phyloP scores from a whole-genome alignment of 352 stramenopile species.

The Phytopythium chamaehyphon region DNA sequence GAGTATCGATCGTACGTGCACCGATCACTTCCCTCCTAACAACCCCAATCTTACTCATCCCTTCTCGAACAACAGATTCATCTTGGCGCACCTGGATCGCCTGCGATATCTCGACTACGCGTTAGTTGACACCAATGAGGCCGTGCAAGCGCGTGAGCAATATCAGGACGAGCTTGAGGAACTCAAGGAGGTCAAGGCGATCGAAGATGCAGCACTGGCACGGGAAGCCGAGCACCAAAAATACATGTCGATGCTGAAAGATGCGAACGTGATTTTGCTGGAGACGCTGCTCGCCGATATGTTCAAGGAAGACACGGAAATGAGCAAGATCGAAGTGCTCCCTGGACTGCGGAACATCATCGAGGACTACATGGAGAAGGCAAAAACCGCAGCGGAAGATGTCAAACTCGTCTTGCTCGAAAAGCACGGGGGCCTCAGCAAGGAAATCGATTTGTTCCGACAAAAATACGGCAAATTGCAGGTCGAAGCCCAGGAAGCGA shows the following conservation, averaged over 20 bases:
- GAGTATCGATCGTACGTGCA: conserved; percentile 84
- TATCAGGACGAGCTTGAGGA: conserved; percentile 89
- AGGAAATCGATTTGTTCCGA: conserved; percentile 58
- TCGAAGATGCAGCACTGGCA: conserved; percentile 71
- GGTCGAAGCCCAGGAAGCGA: conserved; percentile 61
- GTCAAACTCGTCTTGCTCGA: conserved; percentile 79
- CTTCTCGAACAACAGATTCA: conserved; percentile 45
- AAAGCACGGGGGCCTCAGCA: conserved; percentile 49
- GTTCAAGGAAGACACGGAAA: conserved; percentile 91
- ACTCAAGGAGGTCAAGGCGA: conserved; percentile 81
- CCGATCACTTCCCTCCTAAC: too few species aligned
- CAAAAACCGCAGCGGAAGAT: conserved; percentile 76
- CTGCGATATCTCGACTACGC: conserved; percentile 94
- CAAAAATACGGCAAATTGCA: conserved; percentile 63
- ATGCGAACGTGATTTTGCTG: conserved; percentile 86
- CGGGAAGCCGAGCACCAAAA: conserved; percentile 75
- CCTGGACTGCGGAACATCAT: conserved; percentile 87
- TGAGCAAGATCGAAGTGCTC: conserved; percentile 89
- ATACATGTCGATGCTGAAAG: conserved; percentile 74
- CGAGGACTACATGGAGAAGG: conserved; percentile 87
- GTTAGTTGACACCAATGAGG: conserved; percentile 78
- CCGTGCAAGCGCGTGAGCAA: conserved; percentile 79
- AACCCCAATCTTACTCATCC: too few species aligned
- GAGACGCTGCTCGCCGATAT: conserved; percentile 89
- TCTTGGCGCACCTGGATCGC: conserved; percentile 90